A percentile compares a stretch with the other conserved stretches of the same genome.
These are phyloP conservation scores for Apophysomyces elegans DNA, from an alignment of 371 early-diverging fungal species.

Conservation along the genomic window DNA sequence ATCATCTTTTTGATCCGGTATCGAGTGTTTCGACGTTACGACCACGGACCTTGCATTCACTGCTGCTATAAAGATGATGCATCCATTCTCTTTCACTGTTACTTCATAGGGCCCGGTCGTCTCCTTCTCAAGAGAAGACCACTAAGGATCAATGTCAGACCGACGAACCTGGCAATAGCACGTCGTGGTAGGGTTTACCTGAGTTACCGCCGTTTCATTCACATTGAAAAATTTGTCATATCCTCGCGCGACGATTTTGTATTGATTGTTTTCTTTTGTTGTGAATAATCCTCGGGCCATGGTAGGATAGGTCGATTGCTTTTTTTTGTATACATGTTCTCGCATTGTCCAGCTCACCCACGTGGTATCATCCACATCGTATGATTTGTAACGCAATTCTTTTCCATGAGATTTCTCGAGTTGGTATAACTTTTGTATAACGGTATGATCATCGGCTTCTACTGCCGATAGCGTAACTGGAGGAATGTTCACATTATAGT, in stretches of 20 bases:
- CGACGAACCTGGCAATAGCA: neutral
- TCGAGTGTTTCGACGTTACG: constrained; percentile 90
- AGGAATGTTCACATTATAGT: neutral
- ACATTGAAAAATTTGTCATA: constrained; percentile 97
- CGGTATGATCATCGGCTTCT: constrained; percentile 15
- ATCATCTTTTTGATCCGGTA: constrained; percentile 43
- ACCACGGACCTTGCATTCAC: constrained; percentile 64
- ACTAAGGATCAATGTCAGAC: constrained; percentile 34
- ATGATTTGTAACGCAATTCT: constrained; percentile 31
- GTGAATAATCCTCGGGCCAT: constrained; percentile 88
- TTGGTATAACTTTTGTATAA: constrained; percentile 22
- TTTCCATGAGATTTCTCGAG: constrained; percentile 17
- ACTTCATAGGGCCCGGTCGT: constrained; percentile 89
- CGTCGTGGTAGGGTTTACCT: constrained; percentile 26
- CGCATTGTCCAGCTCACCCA: constrained; percentile 53
- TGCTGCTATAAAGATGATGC: constrained; percentile 87
- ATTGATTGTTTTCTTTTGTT: constrained; percentile 23
- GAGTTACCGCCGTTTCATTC: constrained; percentile 61
- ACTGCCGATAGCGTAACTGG: neutral
- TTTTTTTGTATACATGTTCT: constrained; percentile 61
- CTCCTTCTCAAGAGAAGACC: constrained; percentile 59
- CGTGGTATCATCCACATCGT: constrained; percentile 17
- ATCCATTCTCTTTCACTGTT: constrained; percentile 96
- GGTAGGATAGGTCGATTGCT: constrained; percentile 64
- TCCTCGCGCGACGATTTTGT: constrained; percentile 78